A percentile compares a stretch with the other conserved stretches of the same genome.
Conservation (phyloP, 768 basidiomycete species). For the Hericium coralloides region DNA sequence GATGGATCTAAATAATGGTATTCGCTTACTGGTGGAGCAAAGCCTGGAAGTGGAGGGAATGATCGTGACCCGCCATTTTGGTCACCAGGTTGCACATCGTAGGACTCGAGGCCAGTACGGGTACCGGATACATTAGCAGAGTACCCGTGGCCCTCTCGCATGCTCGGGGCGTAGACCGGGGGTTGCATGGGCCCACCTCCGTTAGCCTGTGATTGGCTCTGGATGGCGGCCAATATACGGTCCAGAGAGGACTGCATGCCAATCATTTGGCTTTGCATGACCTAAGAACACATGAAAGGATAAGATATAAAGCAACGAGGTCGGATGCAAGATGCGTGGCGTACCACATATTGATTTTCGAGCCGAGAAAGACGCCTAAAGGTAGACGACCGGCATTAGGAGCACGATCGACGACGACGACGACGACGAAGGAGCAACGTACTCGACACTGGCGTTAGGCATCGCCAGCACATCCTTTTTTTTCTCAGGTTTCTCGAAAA, state of each 20-base stretch:
- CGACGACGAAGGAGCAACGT: slow-evolving; percentile 21
- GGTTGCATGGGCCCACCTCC: slow-evolving; percentile 21
- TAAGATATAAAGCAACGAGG: background rate
- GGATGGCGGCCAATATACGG: slow-evolving; percentile 67
- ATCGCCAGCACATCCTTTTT: slow-evolving; percentile 50
- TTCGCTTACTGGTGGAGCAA: slow-evolving; percentile 72
- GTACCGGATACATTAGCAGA: slow-evolving; percentile 14
- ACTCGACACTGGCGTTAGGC: slow-evolving; percentile 68
- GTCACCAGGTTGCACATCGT: slow-evolving; percentile 20
- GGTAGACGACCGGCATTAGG: slow-evolving; percentile 8
- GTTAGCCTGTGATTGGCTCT: slow-evolving; percentile 28
- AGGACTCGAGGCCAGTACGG: slow-evolving; percentile 21
- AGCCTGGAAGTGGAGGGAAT: slow-evolving; percentile 87
- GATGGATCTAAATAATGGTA: background rate
- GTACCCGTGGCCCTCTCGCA: slow-evolving; percentile 14
- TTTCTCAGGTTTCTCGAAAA: slow-evolving; percentile 91
- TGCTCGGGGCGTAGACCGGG: slow-evolving; percentile 12
- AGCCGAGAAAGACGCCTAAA: slow-evolving; percentile 71
- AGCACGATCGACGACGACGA: slow-evolving; percentile 11
- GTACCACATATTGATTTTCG: slow-evolving; percentile 78
- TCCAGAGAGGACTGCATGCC: slow-evolving; percentile 88
- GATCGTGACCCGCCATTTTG: slow-evolving; percentile 24
- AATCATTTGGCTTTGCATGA: slow-evolving; percentile 92
- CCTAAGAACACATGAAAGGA: slow-evolving; percentile 30
- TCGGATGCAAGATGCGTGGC: slow-evolving; percentile 11